These are phyloP conservation scores for Claviceps sp. DNA, from an alignment of 2,329 filamentous ascomycete species.

Conservation along the genomic window DNA sequence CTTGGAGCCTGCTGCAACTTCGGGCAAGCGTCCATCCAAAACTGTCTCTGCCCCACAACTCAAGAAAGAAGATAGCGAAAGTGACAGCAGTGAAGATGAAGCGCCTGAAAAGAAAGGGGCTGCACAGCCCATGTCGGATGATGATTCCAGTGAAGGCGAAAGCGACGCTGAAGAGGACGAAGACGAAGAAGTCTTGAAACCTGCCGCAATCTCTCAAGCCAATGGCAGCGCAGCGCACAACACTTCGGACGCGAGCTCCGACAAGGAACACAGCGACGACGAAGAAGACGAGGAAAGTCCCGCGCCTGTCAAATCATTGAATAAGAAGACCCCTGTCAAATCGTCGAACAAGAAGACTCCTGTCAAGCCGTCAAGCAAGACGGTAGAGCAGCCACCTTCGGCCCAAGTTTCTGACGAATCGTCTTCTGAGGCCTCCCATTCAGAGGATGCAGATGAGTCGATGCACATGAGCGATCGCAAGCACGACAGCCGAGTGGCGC, in stretches of 20 bases:
- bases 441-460: conserved; percentile 24
- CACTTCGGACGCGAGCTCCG: conserved; percentile 11
- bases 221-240: conserved; percentile 9
- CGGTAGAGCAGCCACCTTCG: not conserved
- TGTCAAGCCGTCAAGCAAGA: not conserved
- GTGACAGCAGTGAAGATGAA: conserved; percentile 8
- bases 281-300: conserved; percentile 7
- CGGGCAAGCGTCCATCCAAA: conserved; percentile 4
- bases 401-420: conserved; percentile 1
- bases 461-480: conserved; percentile 24
- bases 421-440: conserved; percentile 11
- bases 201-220: conserved; percentile 10
- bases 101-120: conserved; percentile 7
- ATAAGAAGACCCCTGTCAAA: not conserved
- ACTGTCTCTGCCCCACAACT: conserved; percentile 14
- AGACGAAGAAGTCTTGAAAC: not conserved
- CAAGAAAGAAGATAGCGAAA: conserved; percentile 5
- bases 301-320: not conserved
- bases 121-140: not conserved
- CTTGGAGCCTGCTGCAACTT: not conserved
- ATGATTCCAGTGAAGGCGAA: conserved; percentile 13
- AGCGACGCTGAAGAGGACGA: conserved; percentile 8
- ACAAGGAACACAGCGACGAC: conserved; percentile 12
- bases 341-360: no score
- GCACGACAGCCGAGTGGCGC: conserved; percentile 20